These are phyloP conservation scores for Suillus brevipes DNA, from an alignment of 768 basidiomycete species.

Conservation along the genomic window DNA sequence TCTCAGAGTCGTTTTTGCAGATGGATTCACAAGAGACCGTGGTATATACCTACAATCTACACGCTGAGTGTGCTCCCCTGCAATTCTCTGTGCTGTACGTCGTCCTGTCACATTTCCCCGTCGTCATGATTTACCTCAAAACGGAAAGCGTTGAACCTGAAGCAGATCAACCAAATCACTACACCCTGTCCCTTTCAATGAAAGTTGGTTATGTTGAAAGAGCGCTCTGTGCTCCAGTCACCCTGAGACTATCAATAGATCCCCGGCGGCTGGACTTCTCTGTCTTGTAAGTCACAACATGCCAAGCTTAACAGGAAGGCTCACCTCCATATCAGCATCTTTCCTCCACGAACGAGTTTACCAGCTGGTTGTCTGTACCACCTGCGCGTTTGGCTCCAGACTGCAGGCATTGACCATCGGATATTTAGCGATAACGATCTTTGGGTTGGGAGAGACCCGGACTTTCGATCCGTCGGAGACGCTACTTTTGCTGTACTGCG, in stretches of 20 bases:
- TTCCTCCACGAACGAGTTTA: conserved; percentile 57
- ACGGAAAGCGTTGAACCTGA: conserved; percentile 30
- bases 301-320: background rate
- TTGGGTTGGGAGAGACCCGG: conserved; percentile 67
- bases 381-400: conserved; percentile 64
- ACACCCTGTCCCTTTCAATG: conserved; percentile 54
- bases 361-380: conserved; percentile 56
- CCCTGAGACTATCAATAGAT: conserved; percentile 49
- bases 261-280: conserved; percentile 57
- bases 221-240: conserved; percentile 46
- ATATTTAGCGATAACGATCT: conserved; percentile 64
- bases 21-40: conserved; percentile 23
- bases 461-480: conserved; percentile 57
- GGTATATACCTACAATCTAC: conserved; percentile 51
- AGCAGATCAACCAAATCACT: conserved; percentile 33
- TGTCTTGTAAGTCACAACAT: conserved; percentile 52
- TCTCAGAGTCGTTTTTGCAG: conserved; percentile 21
- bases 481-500: conserved; percentile 56
- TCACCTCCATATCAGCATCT: conserved; percentile 39
- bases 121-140: conserved; percentile 30
- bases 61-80: conserved; percentile 43
- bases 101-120: background rate
- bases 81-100: conserved; percentile 55
- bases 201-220: conserved; percentile 58
- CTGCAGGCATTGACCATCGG: conserved; percentile 58